A percentile compares a stretch with the other conserved stretches of the same genome.
These are phyloP conservation scores for Acer campestre DNA, from an alignment of 345 rosid species.

Conservation along the genomic window DNA sequence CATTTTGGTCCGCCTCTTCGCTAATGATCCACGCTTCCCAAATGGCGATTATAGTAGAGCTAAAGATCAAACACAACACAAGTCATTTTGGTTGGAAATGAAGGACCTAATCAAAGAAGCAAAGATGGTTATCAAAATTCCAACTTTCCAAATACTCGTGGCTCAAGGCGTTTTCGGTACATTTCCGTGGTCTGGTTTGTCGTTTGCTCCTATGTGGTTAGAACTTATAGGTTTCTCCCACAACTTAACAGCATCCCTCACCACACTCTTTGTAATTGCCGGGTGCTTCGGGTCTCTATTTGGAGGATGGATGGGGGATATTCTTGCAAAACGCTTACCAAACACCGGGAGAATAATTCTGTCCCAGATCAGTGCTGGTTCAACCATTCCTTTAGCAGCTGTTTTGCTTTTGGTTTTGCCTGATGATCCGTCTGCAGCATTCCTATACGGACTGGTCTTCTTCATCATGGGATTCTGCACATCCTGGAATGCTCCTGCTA, in stretches of 20 bases:
- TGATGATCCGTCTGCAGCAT: conserved; percentile 55
- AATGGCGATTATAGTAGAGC: conserved; percentile 13
- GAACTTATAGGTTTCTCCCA: conserved; percentile 74
- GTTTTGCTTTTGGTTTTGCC: conserved; percentile 58
- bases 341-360: conserved; percentile 60
- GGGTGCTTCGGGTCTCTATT: conserved; percentile 48
- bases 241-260: conserved; percentile 47
- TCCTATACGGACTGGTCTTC: conserved; percentile 53
- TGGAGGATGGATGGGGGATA: conserved; percentile 70
- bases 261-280: conserved; percentile 41
- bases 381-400: conserved; percentile 65
- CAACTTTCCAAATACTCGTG: conserved; percentile 65
- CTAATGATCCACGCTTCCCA: conserved; percentile 59
- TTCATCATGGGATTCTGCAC: conserved; percentile 57
- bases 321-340: conserved; percentile 45
- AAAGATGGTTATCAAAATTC: conserved; percentile 52
- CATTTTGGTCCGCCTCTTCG: conserved; percentile 54
- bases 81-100: conserved; percentile 44
- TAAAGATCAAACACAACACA: conserved; percentile 15
- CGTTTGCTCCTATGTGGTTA: conserved; percentile 67
- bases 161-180: conserved; percentile 74
- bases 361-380: conserved; percentile 62
- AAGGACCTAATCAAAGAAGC: conserved; percentile 49
- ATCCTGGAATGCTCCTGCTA: conserved; percentile 69
- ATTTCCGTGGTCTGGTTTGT: conserved; percentile 65